Base-by-base conservation (phyloP, 1,284 basidiomycete genomes). In the Hypsizygus ulmarius region DNA sequence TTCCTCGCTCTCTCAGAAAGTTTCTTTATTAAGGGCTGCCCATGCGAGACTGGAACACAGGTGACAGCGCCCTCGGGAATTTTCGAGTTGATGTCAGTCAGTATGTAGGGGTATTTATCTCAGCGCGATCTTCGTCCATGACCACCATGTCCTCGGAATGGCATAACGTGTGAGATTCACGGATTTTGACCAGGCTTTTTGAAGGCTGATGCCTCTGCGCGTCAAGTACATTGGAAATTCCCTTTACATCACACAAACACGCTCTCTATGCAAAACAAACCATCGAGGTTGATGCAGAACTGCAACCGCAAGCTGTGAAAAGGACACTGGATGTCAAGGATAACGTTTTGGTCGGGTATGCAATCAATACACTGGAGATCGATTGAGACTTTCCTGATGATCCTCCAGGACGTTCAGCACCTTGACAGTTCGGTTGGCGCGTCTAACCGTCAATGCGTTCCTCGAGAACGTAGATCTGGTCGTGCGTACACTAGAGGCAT, bases 391-490 rank as follows among this genome's bases (percentile, higher is more conserved):
- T 28, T 18, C 12, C 27, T 39, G 16, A 45, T 21, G 28, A 46
- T 32, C 32, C 14, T 35, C 34, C 65, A 83, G 89, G 45, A 82
- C 75, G 15, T 90, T 90, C 64, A 72, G 73, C 36, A 90, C 87
- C 1, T 61, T 90, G 39, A 94, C 92, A 0, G 73, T 94, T 46
- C 83, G 92, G 39, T 72, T 94, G n/a, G 83, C 91, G 5, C 81
- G 92, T 48, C 71, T 95, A 34, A 81, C 86, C 0, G 75, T 88
- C 37, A 95, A 94, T 58, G 82, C 84, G 2, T 93, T 91, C 68
- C 74, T 95, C 36, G 91, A 94, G 60, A 93, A 91, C 56, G 76
- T 91, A 28, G 90, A 94, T 62, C 75, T 95, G 29, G 81, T 94
- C 40, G 74, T 87, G 10, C 82, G 87, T 30, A 93, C 90, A n/a